Base-by-base conservation (phyloP, 2,329 filamentous ascomycete species). In the Fusarium piperis region DNA sequence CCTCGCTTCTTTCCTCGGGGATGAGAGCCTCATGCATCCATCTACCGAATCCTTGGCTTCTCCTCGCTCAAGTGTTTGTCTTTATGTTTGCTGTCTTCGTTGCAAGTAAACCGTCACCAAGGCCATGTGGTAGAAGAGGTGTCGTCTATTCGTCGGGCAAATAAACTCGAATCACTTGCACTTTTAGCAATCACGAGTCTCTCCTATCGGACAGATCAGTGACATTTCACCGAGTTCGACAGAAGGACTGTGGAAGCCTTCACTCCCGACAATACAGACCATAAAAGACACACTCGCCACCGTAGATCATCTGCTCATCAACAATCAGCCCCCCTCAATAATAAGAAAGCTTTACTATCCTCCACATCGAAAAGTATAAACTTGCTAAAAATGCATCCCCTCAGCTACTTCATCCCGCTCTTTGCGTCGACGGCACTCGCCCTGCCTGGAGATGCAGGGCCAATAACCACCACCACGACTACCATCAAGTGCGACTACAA, bases 401-500 rank as follows among this genome's bases (percentile, higher is more conserved):
- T 64, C 18, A 61, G 41, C 26, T 64, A 28, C 32, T 15, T 69
- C n/a, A 6, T 61, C 35, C 12, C 68, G 10, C 33, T 74, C 57
- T 57, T 65, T 15, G 44, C 61, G 32, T 63, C 68, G 3, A 33
- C 56, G 16, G 16, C 59, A 26, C 39, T 72, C n/a, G 56, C 65
- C 23, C 62, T 67, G 18, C 64, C 70, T 8, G 46, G 52, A 16
- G 39, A 61, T 60, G 48, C 41, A 18, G n/a, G 23, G n/a, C 35
- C 67, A 2, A 53, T 62, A 15, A 51, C 46, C 58, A 73, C 71
- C 36, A 32, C 59, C 3, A 51, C 67, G 13, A 39, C 71, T 13
- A 66, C 75, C 8, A 58, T 76, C 41, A 58, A 75, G 56, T 83
- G 82, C 75, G 76, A 80, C 60, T 76, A 79, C 68, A 66, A 70